A percentile compares a stretch with the other conserved stretches of the same genome.
Evolutionary conservation across 2,329 filamentous ascomycete genomes (phyloP).

Genomic region (Monosporascus cannonballus): DNA sequence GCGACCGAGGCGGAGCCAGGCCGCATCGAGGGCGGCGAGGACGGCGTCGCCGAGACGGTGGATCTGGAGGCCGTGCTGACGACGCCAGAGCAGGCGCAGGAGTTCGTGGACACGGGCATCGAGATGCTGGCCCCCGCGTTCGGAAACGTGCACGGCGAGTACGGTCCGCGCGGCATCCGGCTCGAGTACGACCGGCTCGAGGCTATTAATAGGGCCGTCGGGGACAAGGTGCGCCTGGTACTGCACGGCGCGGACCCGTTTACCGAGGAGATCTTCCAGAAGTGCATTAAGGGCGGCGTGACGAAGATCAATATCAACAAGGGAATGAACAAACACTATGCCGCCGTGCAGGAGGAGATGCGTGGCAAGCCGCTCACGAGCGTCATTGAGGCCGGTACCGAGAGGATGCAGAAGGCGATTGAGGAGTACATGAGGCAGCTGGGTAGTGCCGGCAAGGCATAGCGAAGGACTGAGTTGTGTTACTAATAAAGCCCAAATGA

Average conservation of each 20-base stretch:
- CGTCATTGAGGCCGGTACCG: conserved; percentile 41
- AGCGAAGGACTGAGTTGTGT: background rate
- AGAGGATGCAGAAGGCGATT: conserved; percentile 41
- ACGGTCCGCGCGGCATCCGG: conserved; percentile 42
- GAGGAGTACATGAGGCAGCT: conserved; percentile 40
- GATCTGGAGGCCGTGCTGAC: conserved; percentile 44
- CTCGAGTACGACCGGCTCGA: conserved; percentile 29
- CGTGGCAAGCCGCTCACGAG: conserved; percentile 38
- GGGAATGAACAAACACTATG: conserved; percentile 44
- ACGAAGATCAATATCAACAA: conserved; percentile 48
- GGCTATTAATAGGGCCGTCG: conserved; percentile 34
- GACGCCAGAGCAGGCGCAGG: conserved; percentile 56
- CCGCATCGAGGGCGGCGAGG: conserved; percentile 60
- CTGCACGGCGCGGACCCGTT: conserved; percentile 45
- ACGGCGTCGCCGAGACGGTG: conserved; percentile 54
- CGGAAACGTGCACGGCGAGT: conserved; percentile 64
- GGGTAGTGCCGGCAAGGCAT: conserved; percentile 39
- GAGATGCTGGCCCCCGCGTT: conserved; percentile 64
- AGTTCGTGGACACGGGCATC: conserved; percentile 61
- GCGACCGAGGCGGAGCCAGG: conserved; percentile 67
- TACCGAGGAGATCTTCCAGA: conserved; percentile 35
- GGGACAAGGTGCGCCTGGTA: conserved; percentile 39
- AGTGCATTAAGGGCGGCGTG: conserved; percentile 39
- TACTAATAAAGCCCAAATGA: no score
- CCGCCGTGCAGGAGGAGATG: conserved; percentile 38